Percentiles rank a stretch among this genome's conserved stretches.
Evolutionary conservation across 176 grass and related monocot genomes (phyloP).

Genomic region (Paspalum vaginatum): DNA sequence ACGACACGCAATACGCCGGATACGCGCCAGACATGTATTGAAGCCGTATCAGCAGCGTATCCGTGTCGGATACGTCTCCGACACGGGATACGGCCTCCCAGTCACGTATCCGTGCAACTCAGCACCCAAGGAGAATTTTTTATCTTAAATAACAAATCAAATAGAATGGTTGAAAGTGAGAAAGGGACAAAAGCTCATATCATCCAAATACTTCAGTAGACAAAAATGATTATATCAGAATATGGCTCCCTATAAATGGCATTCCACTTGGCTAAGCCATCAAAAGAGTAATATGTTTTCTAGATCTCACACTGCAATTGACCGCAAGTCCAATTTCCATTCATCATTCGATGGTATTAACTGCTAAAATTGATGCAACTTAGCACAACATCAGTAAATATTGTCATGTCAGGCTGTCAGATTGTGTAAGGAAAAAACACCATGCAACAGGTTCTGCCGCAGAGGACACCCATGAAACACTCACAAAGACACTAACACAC

Average conservation of each 20-base stretch:
- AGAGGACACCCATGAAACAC: no score
- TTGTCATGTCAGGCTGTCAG: conserved; percentile 17
- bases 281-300: neutral
- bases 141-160: conserved; percentile 34
- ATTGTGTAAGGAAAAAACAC: no score
- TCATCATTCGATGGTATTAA: conserved; percentile 4
- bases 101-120: no score
- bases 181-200: neutral
- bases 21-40: no score
- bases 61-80: no score
- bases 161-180: conserved; percentile 13
- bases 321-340: conserved; percentile 7
- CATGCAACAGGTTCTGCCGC: no score
- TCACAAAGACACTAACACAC: no score
- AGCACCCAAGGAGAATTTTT: neutral
- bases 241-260: conserved; percentile 1
- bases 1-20: no score
- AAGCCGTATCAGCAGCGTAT: no score
- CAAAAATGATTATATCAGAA: conserved; percentile 15
- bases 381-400: conserved; percentile 2
- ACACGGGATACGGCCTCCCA: no score
- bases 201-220: conserved; percentile 1
- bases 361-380: neutral
- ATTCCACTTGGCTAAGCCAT: neutral
- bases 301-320: conserved; percentile 5